A percentile compares a stretch with the other conserved stretches of the same genome.
Conservation (phyloP, 805 yeast species). For the Ogataea minuta region DNA sequence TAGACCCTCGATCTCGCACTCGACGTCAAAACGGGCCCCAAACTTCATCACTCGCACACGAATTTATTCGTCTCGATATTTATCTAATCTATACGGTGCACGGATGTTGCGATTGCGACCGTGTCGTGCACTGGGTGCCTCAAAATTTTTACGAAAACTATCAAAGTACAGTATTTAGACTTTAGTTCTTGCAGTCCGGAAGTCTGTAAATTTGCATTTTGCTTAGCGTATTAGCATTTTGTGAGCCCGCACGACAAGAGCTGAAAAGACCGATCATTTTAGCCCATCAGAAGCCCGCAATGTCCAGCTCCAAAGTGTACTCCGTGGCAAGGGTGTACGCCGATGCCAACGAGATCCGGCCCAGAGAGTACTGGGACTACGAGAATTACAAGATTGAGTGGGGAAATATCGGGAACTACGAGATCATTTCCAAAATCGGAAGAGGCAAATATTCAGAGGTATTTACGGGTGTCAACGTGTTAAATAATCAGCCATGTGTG, state of each 20-base stretch:
- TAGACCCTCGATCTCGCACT: conserved; percentile 1
- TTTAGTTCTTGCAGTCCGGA: no score
- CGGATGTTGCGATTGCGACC: conserved; percentile 4
- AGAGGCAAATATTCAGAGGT: conserved; percentile 95
- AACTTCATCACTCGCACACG: conserved; percentile 3
- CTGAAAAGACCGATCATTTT: neutral
- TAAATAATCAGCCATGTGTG: conserved; percentile 64
- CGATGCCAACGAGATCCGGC: conserved; percentile 72
- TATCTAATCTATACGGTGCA: conserved; percentile 2
- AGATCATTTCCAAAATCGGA: conserved; percentile 79
- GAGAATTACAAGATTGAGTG: conserved; percentile 69
- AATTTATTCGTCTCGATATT: no score
- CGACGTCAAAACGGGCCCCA: conserved; percentile 2
- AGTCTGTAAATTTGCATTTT: no score
- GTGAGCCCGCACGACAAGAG: no score
- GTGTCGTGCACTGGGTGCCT: conserved; percentile 2
- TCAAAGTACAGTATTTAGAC: no score
- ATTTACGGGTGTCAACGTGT: conserved; percentile 73
- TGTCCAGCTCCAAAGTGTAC: conserved; percentile 24
- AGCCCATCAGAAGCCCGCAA: conserved; percentile 8
- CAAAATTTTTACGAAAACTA: conserved; percentile 2
- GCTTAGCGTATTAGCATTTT: no score
- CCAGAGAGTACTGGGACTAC: conserved; percentile 84
- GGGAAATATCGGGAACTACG: conserved; percentile 85
- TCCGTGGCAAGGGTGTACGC: conserved; percentile 67